Base-by-base conservation (phyloP, 208 protist species). In the Acanthamoeba healyi region DNA sequence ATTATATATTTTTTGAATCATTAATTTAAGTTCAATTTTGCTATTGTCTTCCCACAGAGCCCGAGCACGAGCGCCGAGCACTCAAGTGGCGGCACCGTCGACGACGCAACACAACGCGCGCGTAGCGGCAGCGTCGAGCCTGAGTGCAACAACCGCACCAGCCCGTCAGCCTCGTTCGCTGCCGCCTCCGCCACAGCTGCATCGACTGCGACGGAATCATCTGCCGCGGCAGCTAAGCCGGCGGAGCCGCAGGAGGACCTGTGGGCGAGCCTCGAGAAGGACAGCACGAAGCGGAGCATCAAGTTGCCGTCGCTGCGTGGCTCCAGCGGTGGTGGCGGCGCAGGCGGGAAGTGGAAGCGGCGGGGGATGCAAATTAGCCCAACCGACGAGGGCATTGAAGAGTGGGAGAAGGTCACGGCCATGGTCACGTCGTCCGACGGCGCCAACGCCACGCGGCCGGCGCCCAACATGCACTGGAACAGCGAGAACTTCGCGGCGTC, bases 111-210 rank as follows among this genome's bases (percentile, higher is more conserved):
- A n/a, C n/a, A n/a, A n/a, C n/a, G n/a, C n/a, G n/a, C n/a, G n/a
- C n/a, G n/a, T n/a, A n/a, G n/a, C n/a, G n/a, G n/a, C n/a, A n/a
- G n/a, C n/a, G n/a, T n/a, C n/a, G n/a, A n/a, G n/a, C n/a, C n/a
- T n/a, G 58, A 67, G 58, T 32, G n/a, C 58, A 67, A 67, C 58
- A 67, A 67, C n/a, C 24, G 58, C 58, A 67, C 58, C 6, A 67
- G 58, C 58, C 58, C 58, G 15, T 22, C 58, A 6, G 6, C 58
- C n/a, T 67, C 58, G 6, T 67, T 67, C 58, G 9, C 58, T 9
- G 6, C n/a, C 6, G 6, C 14, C 24, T 32, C 58, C 14, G 6
- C 58, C n/a, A 67, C 58, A 6, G 9, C 58, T 9, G n/a, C 15
- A 22, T 9, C 58, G 9, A 34, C n/a, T 7, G 6, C 58, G 15